A percentile compares a stretch with the other conserved stretches of the same genome.
These are phyloP conservation scores for Chytriomyces sp. DNA, from an alignment of 192 early-diverging fungal genomes.

Conservation along the genomic window DNA sequence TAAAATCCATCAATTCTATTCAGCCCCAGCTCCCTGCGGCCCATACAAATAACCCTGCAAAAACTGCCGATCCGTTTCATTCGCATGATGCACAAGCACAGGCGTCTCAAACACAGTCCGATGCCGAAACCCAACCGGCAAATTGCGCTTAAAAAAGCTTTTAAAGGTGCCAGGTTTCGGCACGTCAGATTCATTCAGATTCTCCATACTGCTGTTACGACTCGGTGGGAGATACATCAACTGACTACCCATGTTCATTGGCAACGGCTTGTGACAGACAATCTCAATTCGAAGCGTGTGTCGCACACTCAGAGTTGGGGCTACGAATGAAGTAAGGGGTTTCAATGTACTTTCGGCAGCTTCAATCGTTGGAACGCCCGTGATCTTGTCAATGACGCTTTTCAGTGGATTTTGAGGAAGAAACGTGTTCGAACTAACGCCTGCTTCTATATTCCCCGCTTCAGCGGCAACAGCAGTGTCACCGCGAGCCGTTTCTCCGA, in stretches of 20 bases:
- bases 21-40: background rate
- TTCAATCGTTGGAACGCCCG: too few relatives aligned
- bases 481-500: too few relatives aligned
- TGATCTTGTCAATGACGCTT: too few relatives aligned
- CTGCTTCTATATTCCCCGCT: too few relatives aligned
- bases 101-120: constrained; percentile 1
- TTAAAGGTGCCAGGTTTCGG: too few relatives aligned
- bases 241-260: background rate
- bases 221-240: constrained; percentile 9
- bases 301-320: constrained; percentile 9
- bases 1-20: too few relatives aligned
- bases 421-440: too few relatives aligned
- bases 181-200: background rate
- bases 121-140: constrained; percentile 27
- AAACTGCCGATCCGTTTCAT: constrained; percentile 16
- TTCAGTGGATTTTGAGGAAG: too few relatives aligned
- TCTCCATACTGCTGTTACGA: background rate
- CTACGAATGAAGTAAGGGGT: constrained; percentile 17
- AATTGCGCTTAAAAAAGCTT: background rate
- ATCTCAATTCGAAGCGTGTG: constrained; percentile 12
- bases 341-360: too few relatives aligned
- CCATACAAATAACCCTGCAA: constrained; percentile 28
- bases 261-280: constrained; percentile 21
- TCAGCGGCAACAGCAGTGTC: too few relatives aligned
- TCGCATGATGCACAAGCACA: constrained; percentile 14